Conservation (phyloP, 352 stramenopile species). For the Globisporangium mamillatum region DNA sequence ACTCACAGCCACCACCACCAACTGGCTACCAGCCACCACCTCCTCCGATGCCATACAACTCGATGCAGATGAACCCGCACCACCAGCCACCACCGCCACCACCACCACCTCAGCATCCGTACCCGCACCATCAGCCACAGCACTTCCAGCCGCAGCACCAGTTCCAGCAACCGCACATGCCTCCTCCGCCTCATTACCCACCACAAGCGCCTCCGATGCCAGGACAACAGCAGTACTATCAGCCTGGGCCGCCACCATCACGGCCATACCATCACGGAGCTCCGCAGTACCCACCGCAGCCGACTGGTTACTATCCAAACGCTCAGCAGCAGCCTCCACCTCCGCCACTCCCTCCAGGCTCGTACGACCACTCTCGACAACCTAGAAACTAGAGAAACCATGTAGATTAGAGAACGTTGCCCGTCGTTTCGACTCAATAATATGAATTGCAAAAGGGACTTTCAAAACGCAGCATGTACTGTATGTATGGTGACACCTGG, state of each 20-base stretch:
- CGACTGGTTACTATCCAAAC: slow-evolving; percentile 5
- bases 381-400: slow-evolving; percentile 13
- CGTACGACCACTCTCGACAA: slow-evolving; percentile 29
- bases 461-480: neutral
- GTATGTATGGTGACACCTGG: neutral
- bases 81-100: slow-evolving; percentile 21
- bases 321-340: slow-evolving; percentile 15
- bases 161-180: slow-evolving; percentile 19
- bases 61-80: slow-evolving; percentile 25
- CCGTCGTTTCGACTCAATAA: neutral
- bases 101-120: slow-evolving; percentile 16
- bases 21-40: slow-evolving; percentile 25
- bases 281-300: slow-evolving; percentile 16
- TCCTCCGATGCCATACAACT: slow-evolving; percentile 24
- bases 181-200: slow-evolving; percentile 7
- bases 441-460: neutral
- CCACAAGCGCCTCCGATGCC: slow-evolving; percentile 15
- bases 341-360: slow-evolving; percentile 32
- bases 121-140: slow-evolving; percentile 20
- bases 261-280: slow-evolving; percentile 25
- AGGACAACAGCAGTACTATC: slow-evolving; percentile 16
- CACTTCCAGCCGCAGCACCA: slow-evolving; percentile 20
- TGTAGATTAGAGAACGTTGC: slow-evolving; percentile 18
- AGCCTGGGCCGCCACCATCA: slow-evolving; percentile 2
- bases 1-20: slow-evolving; percentile 30